Evolutionary conservation across 805 yeast genomes (phyloP).

Genomic region (Candida sonorensis): DNA sequence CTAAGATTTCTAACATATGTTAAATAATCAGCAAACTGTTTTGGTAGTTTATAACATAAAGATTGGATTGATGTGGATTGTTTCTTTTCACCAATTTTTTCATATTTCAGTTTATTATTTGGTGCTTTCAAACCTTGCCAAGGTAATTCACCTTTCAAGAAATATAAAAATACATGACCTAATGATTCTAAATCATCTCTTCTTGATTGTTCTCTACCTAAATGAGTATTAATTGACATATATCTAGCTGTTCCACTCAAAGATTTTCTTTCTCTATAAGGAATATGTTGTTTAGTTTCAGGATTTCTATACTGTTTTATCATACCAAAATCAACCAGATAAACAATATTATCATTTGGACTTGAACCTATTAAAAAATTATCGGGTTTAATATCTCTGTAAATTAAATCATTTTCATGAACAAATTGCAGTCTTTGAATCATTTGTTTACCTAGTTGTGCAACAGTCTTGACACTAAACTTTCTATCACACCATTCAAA

Average conservation of each 20-base stretch:
- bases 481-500: slow-evolving; percentile 85
- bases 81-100: slow-evolving; percentile 77
- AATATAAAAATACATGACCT: slow-evolving; percentile 79
- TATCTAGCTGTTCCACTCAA: slow-evolving; percentile 81
- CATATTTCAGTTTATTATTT: slow-evolving; percentile 76
- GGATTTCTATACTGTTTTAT: slow-evolving; percentile 82
- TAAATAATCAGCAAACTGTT: slow-evolving; percentile 69
- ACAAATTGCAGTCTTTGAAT: slow-evolving; percentile 63
- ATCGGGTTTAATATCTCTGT: slow-evolving; percentile 80
- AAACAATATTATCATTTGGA: slow-evolving; percentile 45
- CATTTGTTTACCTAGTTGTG: slow-evolving; percentile 74
- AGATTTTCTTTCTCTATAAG: slow-evolving; percentile 74
- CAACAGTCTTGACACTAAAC: slow-evolving; percentile 65
- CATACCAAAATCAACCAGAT: slow-evolving; percentile 81
- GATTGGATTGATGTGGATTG: slow-evolving; percentile 60
- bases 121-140: slow-evolving; percentile 92
- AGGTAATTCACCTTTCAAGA: slow-evolving; percentile 71
- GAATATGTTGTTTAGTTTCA: slow-evolving; percentile 71
- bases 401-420: slow-evolving; percentile 70
- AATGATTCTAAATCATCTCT: slow-evolving; percentile 77
- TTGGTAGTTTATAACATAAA: slow-evolving; percentile 58
- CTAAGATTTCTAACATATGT: slow-evolving; percentile 60
- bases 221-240: slow-evolving; percentile 84
- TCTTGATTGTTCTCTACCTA: slow-evolving; percentile 78
- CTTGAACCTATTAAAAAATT: slow-evolving; percentile 72